These are phyloP conservation scores for Thelonectria blattea DNA, from an alignment of 2,329 filamentous ascomycete genomes.

Conservation along the genomic window DNA sequence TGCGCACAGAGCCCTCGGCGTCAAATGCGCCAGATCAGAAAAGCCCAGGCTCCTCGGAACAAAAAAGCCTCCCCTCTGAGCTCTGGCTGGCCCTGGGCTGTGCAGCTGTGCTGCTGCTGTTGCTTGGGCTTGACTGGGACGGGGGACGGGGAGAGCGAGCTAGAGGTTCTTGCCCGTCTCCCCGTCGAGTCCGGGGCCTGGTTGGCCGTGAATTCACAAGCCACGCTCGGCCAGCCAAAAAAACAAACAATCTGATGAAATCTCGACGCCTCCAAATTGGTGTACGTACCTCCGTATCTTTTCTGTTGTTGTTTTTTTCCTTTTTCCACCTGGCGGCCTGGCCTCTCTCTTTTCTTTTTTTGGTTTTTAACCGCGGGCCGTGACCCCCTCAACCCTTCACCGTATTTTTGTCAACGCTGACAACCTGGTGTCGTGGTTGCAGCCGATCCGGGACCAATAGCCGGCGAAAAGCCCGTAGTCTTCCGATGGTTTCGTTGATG, in stretches of 20 bases:
- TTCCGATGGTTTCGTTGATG: not conserved
- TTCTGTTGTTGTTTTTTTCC: too few species aligned
- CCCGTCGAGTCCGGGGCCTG: not conserved
- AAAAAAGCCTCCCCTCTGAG: constrained; percentile 1
- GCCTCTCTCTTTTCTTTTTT: too few species aligned
- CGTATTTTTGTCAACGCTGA: not conserved
- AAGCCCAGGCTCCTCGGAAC: not conserved
- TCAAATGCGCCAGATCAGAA: constrained; percentile 14
- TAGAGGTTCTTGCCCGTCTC: not conserved
- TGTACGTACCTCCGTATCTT: too few species aligned
- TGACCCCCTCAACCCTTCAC: not conserved
- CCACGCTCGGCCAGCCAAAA: not conserved
- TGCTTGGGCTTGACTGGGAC: too few species aligned
- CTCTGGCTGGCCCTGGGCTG: not conserved
- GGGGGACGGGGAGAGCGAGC: not conserved
- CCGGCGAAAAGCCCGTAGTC: not conserved
- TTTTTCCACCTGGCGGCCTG: too few species aligned
- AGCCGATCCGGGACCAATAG: not conserved
- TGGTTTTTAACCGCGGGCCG: not conserved
- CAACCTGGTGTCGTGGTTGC: not conserved
- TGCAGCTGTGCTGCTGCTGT: too few species aligned
- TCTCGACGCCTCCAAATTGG: not conserved
- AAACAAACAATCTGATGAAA: not conserved
- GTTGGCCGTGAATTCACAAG: not conserved
- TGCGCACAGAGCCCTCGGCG: constrained; percentile 18